phyloP scores from a whole-genome alignment of 441 rosid species.

The Eruca vesicaria region DNA sequence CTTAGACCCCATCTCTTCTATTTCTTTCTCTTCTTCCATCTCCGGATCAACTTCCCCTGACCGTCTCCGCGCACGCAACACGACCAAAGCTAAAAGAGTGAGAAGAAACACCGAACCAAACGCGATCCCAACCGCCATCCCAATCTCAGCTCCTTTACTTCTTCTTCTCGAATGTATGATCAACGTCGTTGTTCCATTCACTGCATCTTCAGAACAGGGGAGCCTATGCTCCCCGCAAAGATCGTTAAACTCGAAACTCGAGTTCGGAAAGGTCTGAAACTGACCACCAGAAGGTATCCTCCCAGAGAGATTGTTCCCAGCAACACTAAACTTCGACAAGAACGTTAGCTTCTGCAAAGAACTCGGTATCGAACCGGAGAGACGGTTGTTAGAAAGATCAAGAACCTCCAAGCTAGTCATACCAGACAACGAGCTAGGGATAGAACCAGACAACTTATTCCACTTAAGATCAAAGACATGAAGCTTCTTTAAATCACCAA shows the following conservation, averaged over 20 bases:
- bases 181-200: not conserved
- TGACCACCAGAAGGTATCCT: slow-evolving; percentile 64
- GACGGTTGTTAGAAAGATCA: slow-evolving; percentile 66
- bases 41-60: slow-evolving; percentile 72
- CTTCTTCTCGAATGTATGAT: slow-evolving; percentile 33
- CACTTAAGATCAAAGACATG: slow-evolving; percentile 56
- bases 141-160: slow-evolving; percentile 37
- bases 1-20: slow-evolving; percentile 54
- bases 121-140: slow-evolving; percentile 58
- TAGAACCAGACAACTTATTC: slow-evolving; percentile 57
- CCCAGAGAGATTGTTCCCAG: slow-evolving; percentile 62
- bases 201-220: slow-evolving; percentile 24
- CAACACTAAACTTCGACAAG: slow-evolving; percentile 70
- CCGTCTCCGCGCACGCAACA: slow-evolving; percentile 47
- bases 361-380: slow-evolving; percentile 59
- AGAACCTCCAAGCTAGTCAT: slow-evolving; percentile 78
- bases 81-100: slow-evolving; percentile 43
- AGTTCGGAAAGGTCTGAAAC: slow-evolving; percentile 71
- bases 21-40: slow-evolving; percentile 43
- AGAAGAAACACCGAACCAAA: slow-evolving; percentile 52
- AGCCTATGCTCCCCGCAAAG: slow-evolving; percentile 71
- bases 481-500: slow-evolving; percentile 67
- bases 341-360: slow-evolving; percentile 56
- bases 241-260: slow-evolving; percentile 77
- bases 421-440: slow-evolving; percentile 61